Base-by-base conservation (phyloP, 345 rosid species). In the Camelina neglecta region DNA sequence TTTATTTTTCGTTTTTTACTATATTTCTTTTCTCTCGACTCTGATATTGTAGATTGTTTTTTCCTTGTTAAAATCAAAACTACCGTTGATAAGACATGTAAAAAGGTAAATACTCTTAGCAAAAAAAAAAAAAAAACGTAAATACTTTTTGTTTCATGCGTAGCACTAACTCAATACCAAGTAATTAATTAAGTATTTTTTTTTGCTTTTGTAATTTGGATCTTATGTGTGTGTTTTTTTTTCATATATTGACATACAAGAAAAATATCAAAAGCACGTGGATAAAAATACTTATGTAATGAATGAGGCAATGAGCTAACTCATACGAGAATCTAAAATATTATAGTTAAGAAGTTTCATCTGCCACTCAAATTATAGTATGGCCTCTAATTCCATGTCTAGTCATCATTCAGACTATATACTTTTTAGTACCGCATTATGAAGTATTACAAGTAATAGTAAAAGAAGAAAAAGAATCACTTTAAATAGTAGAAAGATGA, bases 401-500 rank as follows among this genome's bases (percentile, higher is more conserved):
- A 4, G 4, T 48, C 42, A 51, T 26, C 15, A 64, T 35, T 41
- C 47, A 42, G 31, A 29, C 24, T 11, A 55, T 20, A 63, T 36
- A 64, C 38, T 20, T 73, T 73, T 4, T 16, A 5, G 65, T 53
- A 53, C 8, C 29, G 33, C 9, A 54, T 53, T 51, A 16, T 39
- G 4, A 53, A 1, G 13, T 38, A 39, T 11, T 42, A 5, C 16
- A 48, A 21, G 38, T 23, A 18, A 33, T 45, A 10, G 7, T 4
- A 64, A 44, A 55, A 7, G 11, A 36, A 56, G 65, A 55, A 23
- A 18, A 64, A 42, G 13, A 18, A 12, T 65, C 57, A 73, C 57
- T 42, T 55, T 33, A 11, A 49, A 66, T 12, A 38, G 73, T 58
- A 26, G 49, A 31, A 75, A 68, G 39, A 53, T 51, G 74, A 60